Base-by-base conservation (phyloP, 2,329 filamentous ascomycete genomes). In the Clonostachys sp. region DNA sequence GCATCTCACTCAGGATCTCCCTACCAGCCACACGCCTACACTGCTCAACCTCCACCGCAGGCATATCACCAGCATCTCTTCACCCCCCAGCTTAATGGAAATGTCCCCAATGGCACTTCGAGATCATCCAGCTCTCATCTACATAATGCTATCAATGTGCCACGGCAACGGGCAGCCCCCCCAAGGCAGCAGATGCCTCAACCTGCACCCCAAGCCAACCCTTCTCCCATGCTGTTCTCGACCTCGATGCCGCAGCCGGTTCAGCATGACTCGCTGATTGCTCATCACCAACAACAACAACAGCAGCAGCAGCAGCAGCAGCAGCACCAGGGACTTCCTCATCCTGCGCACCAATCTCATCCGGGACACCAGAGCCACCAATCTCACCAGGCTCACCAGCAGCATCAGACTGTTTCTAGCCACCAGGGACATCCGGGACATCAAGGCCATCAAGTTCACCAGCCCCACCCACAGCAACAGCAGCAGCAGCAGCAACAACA, bases 1-100 rank as follows among this genome's bases (percentile, higher is more conserved):
- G 73, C 74, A 18, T 71, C 77, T 52, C 77, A 78, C 53, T 70
- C 77, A 56, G 73, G 75, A 50, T 73, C 77, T 50, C 73, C 77
- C 3, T 82, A 81, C 57, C 77, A 79, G 60, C 58, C 71, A 46
- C 73, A 77, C 53, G 67, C 72, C 50, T 81, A 81, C 60, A 77
- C 80, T 58, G 76, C 77, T 55, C 67, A 71, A 30, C 65, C 72
- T 14, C 45, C 43, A 12, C 68, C 72, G 50, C 66, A 65, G 49
- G 57, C 68, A 17, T 81, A 79, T 52, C 62, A 74, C 17, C 76
- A 78, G 53, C 75, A 78, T 53, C 65, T 82, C 51, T 82, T 79
- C 62, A 70, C 66, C 43, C 67, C 69, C 18, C 62, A 74, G 42
- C 64, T 76, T 66, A 59, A 73, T 67, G 57, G 71, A 49, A 75